Conservation (phyloP, 768 basidiomycete genomes). For the Boletales sp. region DNA sequence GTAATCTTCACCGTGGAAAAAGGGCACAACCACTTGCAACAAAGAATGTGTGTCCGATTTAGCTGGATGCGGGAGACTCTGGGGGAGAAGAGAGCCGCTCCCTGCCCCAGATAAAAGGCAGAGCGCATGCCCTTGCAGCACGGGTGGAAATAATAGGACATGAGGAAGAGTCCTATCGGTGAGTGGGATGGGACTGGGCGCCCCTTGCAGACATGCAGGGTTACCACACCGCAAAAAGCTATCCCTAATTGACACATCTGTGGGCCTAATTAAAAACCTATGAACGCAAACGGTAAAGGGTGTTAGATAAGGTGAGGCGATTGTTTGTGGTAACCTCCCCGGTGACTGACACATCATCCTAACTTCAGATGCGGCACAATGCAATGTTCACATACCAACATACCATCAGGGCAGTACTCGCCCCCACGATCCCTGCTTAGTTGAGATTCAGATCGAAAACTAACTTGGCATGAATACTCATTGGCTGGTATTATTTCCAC, state of each 20-base stretch:
- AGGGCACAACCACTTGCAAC: constrained; percentile 11
- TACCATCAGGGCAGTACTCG: constrained; percentile 25
- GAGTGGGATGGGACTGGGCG: constrained; percentile 18
- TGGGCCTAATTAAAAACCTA: constrained; percentile 28
- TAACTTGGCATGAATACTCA: constrained; percentile 6
- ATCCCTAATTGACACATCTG: constrained; percentile 27
- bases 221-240: constrained; percentile 21
- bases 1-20: constrained; percentile 31
- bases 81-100: constrained; percentile 2
- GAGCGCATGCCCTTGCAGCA: constrained; percentile 21
- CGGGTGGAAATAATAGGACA: constrained; percentile 21
- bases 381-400: constrained; percentile 24
- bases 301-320: constrained; percentile 20
- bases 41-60: constrained; percentile 10
- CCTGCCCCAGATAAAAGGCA: constrained; percentile 28
- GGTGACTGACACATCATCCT: constrained; percentile 20
- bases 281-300: constrained; percentile 25
- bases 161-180: constrained; percentile 23
- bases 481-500: constrained; percentile 29
- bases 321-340: constrained; percentile 17
- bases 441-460: constrained; percentile 10
- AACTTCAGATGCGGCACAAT: constrained; percentile 1
- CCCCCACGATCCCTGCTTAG: constrained; percentile 15
- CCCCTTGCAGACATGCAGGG: constrained; percentile 17
- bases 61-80: constrained; percentile 5